Base-by-base conservation (phyloP, 495 filamentous ascomycete genomes). In the Aspergillus homomorphus region DNA sequence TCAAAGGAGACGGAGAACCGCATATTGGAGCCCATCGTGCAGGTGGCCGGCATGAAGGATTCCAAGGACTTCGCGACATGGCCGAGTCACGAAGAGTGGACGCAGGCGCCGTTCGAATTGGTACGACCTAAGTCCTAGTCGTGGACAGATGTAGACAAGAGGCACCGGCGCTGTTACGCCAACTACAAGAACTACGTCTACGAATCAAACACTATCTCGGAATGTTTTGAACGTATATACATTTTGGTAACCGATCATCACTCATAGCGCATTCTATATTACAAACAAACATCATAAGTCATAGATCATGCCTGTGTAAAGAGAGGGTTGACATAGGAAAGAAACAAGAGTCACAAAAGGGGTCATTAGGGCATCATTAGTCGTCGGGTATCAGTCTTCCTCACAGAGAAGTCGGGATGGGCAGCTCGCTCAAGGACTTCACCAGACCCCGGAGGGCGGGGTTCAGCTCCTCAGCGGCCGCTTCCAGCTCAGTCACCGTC, bases 341-440 rank as follows among this genome's bases (percentile, higher is more conserved):
- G 4, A 9, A 12, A 6, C 5, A 38, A 38, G 7, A 38, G n/a
- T n/a, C n/a, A 38, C 5, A 38, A 28, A 28, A 28, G 9, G 26
- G 26, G 26, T 38, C 33, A 38, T 38, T 38, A 38, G 33, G 33
- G 33, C 33, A 38, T 38, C 33, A 38, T 38, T 10, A 38, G 15
- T 38, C 33, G 10, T 38, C 15, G 33, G 33, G 33, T 38, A 38
- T 38, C 33, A 38, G 33, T 7, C 15, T 12, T 51, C 23, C n/a
- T 51, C 16, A 50, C 22, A 24, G 18, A 5, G 9, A 41, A 33
- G 33, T 41, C n/a, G 58, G 58, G 4, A 48, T 53, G 12, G 58
- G 58, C 9, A 64, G 42, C 14, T 60, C 53, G 23, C 53, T 50
- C 49, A 64, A 38, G 9, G 54, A 44, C 61, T 58, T 56, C 10